Evolutionary conservation across 169 alveolate genomes (phyloP).

Genomic region (Plasmodium sp.): DNA sequence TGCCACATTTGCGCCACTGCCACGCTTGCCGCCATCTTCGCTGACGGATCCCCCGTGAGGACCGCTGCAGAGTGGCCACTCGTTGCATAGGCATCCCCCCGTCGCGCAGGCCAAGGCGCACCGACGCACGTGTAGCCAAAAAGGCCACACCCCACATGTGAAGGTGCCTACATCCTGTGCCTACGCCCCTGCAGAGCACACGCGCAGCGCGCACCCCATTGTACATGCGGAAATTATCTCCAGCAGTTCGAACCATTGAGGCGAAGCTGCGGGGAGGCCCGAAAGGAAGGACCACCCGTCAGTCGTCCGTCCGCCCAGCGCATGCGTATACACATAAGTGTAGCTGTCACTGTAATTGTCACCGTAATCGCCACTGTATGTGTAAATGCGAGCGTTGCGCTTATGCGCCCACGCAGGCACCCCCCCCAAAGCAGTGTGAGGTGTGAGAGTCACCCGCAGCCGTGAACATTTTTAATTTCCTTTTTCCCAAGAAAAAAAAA

Average conservation of each 20-base stretch:
- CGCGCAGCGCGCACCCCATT: neutral
- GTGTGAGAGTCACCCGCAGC: neutral
- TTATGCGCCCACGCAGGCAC: neutral
- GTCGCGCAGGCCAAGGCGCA: neutral
- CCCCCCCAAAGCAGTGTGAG: neutral
- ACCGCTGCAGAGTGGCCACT: neutral
- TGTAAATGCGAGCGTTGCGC: neutral
- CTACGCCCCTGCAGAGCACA: neutral
- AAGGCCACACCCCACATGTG: neutral
- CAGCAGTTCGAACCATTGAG: neutral
- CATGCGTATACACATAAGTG: neutral
- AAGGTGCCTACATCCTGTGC: neutral
- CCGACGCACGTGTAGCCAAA: neutral
- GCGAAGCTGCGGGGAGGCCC: neutral
- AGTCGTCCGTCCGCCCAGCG: neutral
- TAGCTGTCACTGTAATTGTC: neutral
- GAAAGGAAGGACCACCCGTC: neutral
- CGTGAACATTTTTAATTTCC: neutral
- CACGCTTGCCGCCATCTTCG: neutral
- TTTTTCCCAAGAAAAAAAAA: neutral
- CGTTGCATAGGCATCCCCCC: neutral
- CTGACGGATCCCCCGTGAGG: neutral
- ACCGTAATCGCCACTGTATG: neutral
- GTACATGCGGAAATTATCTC: neutral
- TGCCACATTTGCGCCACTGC: neutral